Percentiles rank a stretch among this genome's conserved stretches.
These are phyloP conservation scores for Agmasoma carcini DNA, from an alignment of 371 early-diverging fungal genomes.

Conservation along the genomic window DNA sequence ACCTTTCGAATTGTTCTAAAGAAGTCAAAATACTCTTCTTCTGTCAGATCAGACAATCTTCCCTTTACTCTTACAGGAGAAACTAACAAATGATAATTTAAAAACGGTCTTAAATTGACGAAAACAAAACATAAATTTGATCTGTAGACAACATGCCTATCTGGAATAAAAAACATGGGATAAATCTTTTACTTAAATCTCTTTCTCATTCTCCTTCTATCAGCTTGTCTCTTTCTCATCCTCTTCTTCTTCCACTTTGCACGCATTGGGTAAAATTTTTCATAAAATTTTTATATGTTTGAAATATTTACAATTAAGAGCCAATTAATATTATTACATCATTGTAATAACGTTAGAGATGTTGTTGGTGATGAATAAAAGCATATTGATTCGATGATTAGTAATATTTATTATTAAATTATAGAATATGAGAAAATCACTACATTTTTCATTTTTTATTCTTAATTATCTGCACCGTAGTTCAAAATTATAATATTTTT, in stretches of 20 bases:
- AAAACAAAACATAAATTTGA: slow-evolving; percentile 34
- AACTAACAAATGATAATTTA: slow-evolving; percentile 40
- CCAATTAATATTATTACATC: too few relatives aligned
- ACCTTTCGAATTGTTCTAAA: slow-evolving; percentile 17
- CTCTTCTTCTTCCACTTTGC: slow-evolving; percentile 28
- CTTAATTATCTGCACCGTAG: not conserved
- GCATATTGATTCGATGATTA: too few relatives aligned
- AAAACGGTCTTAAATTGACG: slow-evolving; percentile 36
- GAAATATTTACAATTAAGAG: too few relatives aligned
- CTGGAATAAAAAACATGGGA: slow-evolving; percentile 29
- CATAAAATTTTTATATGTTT: slow-evolving; percentile 6
- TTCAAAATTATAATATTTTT: not conserved
- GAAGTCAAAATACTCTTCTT: slow-evolving; percentile 33
- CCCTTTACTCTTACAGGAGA: slow-evolving; percentile 27
- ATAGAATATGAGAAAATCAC: not conserved
- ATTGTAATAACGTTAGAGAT: too few relatives aligned
- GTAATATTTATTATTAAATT: not conserved
- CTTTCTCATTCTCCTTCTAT: slow-evolving; percentile 21
- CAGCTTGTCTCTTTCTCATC: slow-evolving; percentile 27
- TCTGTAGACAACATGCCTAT: slow-evolving; percentile 30
- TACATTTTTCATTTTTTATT: not conserved
- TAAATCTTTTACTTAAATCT: slow-evolving; percentile 12
- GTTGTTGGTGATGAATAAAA: too few relatives aligned
- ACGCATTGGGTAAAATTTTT: not conserved
- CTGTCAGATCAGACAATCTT: slow-evolving; percentile 19